Percentiles rank a stretch among this genome's conserved stretches.
Conservation (phyloP, 768 basidiomycete genomes). For the Rhizopogon vinicolor region DNA sequence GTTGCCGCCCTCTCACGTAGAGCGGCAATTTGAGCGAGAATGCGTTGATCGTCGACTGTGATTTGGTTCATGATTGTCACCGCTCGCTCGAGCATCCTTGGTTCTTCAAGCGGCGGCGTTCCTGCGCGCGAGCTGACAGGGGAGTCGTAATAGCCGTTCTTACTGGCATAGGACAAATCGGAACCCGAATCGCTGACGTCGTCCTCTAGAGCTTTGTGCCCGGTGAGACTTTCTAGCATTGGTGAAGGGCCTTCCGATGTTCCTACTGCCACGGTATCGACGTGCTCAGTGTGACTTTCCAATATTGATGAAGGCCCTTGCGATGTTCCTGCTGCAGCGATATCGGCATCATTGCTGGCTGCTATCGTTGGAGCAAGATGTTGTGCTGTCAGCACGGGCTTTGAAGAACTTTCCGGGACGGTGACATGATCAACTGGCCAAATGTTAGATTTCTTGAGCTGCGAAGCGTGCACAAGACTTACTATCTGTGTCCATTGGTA, state of each 20-base stretch:
- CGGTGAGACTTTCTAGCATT: too few species aligned
- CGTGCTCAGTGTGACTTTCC: neutral
- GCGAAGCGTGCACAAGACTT: conserved; percentile 14
- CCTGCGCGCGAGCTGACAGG: conserved; percentile 19
- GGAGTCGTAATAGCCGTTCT: conserved; percentile 15
- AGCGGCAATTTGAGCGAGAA: conserved; percentile 8
- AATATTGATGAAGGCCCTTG: neutral
- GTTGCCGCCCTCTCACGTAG: conserved; percentile 13
- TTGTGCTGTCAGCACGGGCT: neutral
- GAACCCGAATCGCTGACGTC: conserved; percentile 20
- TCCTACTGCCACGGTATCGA: too few species aligned
- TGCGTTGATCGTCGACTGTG: conserved; percentile 11
- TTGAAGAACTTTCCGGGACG: neutral
- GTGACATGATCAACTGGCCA: neutral
- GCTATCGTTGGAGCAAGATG: neutral
- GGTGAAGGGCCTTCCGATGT: neutral
- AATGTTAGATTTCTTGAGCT: neutral
- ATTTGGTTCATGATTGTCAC: conserved; percentile 24
- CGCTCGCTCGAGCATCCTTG: conserved; percentile 13
- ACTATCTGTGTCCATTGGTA: conserved; percentile 21
- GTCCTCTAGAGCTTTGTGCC: neutral
- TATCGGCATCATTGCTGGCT: neutral
- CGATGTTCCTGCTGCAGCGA: neutral
- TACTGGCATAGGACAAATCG: conserved; percentile 17
- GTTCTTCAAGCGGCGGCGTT: conserved; percentile 15